These are phyloP conservation scores for Bertia moriformis DNA, from an alignment of 2,329 filamentous ascomycete genomes.

Conservation along the genomic window DNA sequence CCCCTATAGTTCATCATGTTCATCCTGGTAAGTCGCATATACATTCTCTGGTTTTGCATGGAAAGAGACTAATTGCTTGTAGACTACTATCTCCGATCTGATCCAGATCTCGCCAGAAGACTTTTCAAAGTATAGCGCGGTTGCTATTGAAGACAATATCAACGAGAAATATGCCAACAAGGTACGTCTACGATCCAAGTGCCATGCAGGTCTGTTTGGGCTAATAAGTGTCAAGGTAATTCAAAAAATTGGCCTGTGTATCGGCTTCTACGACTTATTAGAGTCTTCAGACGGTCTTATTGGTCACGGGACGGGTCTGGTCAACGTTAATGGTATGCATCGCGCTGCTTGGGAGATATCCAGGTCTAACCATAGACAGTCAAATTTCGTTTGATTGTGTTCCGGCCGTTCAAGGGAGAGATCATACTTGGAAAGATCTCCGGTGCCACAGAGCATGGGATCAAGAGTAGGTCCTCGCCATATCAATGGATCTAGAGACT, in stretches of 20 bases:
- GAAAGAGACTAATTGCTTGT: too few species aligned
- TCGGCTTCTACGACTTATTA: conserved; percentile 48
- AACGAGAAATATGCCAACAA: conserved; percentile 55
- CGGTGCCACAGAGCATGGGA: conserved; percentile 30
- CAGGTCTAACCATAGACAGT: conserved; percentile 20
- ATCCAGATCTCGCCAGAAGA: conserved; percentile 49
- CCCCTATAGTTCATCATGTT: conserved; percentile 23
- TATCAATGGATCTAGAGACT: too few species aligned
- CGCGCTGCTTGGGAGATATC: not conserved
- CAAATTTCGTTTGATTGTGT: conserved; percentile 48
- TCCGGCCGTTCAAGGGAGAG: conserved; percentile 52
- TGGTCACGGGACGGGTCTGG: conserved; percentile 48
- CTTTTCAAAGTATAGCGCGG: conserved; percentile 38
- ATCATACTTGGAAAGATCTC: conserved; percentile 46
- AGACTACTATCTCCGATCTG: conserved; percentile 51
- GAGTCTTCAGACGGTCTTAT: conserved; percentile 51
- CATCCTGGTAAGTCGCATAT: conserved; percentile 19
- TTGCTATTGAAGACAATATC: conserved; percentile 51
- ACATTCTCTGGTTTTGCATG: too few species aligned
- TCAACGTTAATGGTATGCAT: conserved; percentile 46
- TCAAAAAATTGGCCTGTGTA: conserved; percentile 46
- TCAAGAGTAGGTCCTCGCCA: conserved; percentile 32
- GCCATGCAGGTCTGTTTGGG: not conserved
- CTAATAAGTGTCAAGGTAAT: conserved; percentile 26
- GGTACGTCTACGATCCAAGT: conserved; percentile 13